These are phyloP conservation scores for Xerophyta viscosa DNA, from an alignment of 106 monocot genomes.

Conservation along the genomic window DNA sequence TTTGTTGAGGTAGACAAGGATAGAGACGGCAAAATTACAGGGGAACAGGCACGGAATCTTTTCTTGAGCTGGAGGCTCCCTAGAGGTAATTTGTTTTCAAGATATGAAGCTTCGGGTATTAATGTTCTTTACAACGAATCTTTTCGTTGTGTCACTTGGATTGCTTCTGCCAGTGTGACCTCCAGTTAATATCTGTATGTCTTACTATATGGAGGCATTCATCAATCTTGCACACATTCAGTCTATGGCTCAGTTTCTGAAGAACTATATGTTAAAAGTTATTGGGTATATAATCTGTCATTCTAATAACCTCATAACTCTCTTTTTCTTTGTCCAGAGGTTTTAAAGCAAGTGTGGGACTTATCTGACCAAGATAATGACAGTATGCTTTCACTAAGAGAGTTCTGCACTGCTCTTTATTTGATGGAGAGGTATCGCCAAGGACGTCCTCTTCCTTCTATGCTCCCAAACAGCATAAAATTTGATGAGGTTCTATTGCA, in stretches of 20 bases:
- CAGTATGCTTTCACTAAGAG: constrained; percentile 90
- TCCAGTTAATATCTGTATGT: too few species aligned
- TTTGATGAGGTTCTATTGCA: constrained; percentile 74
- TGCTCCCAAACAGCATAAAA: constrained; percentile 59
- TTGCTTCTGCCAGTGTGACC: too few species aligned
- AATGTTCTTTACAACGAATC: neutral
- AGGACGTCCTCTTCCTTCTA: constrained; percentile 72
- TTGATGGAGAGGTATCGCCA: constrained; percentile 87
- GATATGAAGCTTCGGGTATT: too few species aligned
- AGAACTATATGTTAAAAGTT: neutral
- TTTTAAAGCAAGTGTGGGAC: constrained; percentile 98
- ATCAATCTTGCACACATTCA: too few species aligned
- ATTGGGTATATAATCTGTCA: neutral
- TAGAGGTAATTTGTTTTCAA: constrained; percentile 48
- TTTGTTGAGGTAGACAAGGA: constrained; percentile 95
- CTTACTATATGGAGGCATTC: too few species aligned
- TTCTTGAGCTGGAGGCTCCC: constrained; percentile 99
- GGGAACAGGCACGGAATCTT: constrained; percentile 69
- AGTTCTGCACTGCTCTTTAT: constrained; percentile 89
- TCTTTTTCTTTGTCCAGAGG: constrained; percentile 32
- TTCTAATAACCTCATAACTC: neutral
- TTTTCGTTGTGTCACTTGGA: neutral
- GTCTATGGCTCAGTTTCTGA: too few species aligned
- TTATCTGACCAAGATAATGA: constrained; percentile 96
- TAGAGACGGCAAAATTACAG: constrained; percentile 96